Evolutionary conservation across 768 basidiomycete species (phyloP), one percentile per base, ranked within the genome.

Genomic region (Phaeotremella fagi): DNA sequence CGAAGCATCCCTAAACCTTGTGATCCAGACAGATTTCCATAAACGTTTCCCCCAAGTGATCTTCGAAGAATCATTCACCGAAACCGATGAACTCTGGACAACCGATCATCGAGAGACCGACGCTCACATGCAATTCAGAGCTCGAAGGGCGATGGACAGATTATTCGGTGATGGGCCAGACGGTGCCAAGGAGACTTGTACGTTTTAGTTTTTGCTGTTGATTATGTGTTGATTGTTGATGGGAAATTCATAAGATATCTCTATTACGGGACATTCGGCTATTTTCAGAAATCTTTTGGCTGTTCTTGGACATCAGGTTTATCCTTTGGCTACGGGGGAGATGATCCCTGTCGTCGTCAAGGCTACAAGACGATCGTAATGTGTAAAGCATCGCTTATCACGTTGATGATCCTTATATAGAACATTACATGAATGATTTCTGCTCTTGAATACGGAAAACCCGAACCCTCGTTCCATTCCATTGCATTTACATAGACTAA

Each of bases 331-430:
- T 3, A 74, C 72, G 29, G 70, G 66, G 4, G 72, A 72, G 51
- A 69, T 74, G 70, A 74, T 74, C 33, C 72, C 72, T 2, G 59
- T 73, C 16, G 61, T 73, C 14, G 64, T 73, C 45, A 68, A 64
- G 46, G 68, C 68, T 26, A 73, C 71, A 3, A 42, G 41, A 16
- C n/a, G n/a, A n/a, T n/a, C n/a, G n/a, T n/a, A n/a, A n/a, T n/a
- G n/a, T n/a, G n/a, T n/a, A n/a, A n/a, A n/a, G n/a, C n/a, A n/a
- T n/a, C n/a, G n/a, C n/a, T n/a, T n/a, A n/a, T n/a, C n/a, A n/a
- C n/a, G n/a, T n/a, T n/a, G n/a, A n/a, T n/a, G n/a, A n/a, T n/a
- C n/a, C n/a, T n/a, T n/a, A n/a, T n/a, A n/a, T n/a, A n/a, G n/a
- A n/a, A n/a, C n/a, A n/a, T n/a, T n/a, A n/a, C n/a, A n/a, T n/a